Evolutionary conservation across 345 rosid species (phyloP).

Genomic region (Euclidium syriacum): DNA sequence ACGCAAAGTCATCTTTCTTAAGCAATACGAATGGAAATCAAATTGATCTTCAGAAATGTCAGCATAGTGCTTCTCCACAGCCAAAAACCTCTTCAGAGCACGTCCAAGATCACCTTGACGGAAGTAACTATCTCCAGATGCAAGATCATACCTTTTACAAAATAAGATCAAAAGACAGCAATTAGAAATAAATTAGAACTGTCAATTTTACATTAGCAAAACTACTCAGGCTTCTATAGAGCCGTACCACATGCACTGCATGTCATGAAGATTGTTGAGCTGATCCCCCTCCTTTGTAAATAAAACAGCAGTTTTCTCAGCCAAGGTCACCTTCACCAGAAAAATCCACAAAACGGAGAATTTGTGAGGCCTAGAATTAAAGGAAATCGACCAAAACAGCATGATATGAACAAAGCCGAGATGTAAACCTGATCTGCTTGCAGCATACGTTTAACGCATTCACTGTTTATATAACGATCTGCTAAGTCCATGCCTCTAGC

Average conservation of each 20-base stretch:
- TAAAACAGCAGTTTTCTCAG: slow-evolving; percentile 88
- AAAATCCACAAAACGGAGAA: neutral
- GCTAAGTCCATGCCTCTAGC: slow-evolving; percentile 99
- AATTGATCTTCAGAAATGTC: slow-evolving; percentile 98
- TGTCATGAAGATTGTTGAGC: slow-evolving; percentile 98
- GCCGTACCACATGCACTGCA: slow-evolving; percentile 99
- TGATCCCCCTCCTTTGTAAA: slow-evolving; percentile 99
- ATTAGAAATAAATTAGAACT: slow-evolving; percentile 13
- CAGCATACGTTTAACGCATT: slow-evolving; percentile 96
- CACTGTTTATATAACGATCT: slow-evolving; percentile 91
- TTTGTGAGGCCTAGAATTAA: neutral
- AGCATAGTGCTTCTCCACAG: slow-evolving; percentile 98
- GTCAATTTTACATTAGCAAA: slow-evolving; percentile 5
- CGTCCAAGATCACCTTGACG: slow-evolving; percentile 97
- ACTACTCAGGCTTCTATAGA: slow-evolving; percentile 17
- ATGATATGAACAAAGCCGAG: neutral
- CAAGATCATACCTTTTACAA: slow-evolving; percentile 84
- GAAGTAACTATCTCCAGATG: slow-evolving; percentile 92
- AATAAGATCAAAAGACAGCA: slow-evolving; percentile 5
- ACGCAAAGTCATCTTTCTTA: slow-evolving; percentile 95
- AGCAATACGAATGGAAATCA: slow-evolving; percentile 98
- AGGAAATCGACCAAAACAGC: neutral
- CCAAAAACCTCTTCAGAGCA: slow-evolving; percentile 85
- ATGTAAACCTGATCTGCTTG: slow-evolving; percentile 91
- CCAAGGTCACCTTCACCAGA: slow-evolving; percentile 64